phyloP scores from a whole-genome alignment of 768 basidiomycete species.

The Holtermannia corniformis region DNA sequence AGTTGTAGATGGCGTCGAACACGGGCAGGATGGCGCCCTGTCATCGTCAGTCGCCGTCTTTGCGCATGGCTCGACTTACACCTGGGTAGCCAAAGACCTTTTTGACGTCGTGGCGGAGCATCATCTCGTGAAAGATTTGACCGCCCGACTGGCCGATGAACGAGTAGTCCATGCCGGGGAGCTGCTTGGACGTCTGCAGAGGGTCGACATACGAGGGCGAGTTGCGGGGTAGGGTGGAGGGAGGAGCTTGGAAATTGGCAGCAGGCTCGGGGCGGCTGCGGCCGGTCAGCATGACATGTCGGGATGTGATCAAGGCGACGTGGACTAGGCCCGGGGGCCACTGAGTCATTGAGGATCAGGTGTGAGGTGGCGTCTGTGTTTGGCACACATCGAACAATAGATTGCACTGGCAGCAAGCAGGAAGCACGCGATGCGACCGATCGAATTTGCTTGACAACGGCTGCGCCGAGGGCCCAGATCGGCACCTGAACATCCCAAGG shows the following conservation, averaged over 20 bases:
- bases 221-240: constrained; percentile 18
- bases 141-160: constrained; percentile 94
- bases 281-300: not conserved
- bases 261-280: constrained; percentile 56
- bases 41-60: not conserved
- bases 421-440: too few species aligned
- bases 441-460: too few species aligned
- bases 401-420: too few species aligned
- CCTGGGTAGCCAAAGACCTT: constrained; percentile 97
- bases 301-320: not conserved
- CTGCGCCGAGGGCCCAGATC: too few species aligned
- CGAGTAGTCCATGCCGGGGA: constrained; percentile 51
- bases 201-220: constrained; percentile 26
- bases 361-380: too few species aligned
- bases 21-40: constrained; percentile 90
- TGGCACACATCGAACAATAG: too few species aligned
- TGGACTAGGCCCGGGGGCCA: too few species aligned
- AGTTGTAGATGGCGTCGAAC: constrained; percentile 99
- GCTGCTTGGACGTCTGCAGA: not conserved
- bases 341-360: too few species aligned
- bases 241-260: constrained; percentile 44
- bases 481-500: too few species aligned
- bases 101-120: constrained; percentile 91
- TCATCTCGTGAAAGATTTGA: constrained; percentile 99
- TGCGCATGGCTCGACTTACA: constrained; percentile 4